Percentiles rank a stretch among this genome's conserved stretches.
These are phyloP conservation scores for Chlorella ohadii DNA, from an alignment of 139 green algal species.

Conservation along the genomic window DNA sequence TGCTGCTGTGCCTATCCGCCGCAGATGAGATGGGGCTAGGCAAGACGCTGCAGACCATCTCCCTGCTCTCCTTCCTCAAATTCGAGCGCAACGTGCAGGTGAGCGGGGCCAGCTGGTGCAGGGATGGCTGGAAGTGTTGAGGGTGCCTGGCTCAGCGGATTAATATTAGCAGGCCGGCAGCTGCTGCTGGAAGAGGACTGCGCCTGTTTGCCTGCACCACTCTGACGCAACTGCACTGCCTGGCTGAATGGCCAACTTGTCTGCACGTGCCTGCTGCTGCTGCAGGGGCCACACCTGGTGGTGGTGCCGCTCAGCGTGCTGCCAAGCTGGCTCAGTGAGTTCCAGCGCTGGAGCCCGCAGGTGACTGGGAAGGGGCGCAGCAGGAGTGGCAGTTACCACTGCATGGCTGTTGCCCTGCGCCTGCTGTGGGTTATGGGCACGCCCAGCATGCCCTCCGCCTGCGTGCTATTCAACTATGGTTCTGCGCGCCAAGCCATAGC, in stretches of 20 bases:
- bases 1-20: neutral
- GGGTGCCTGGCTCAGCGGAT: too few relatives aligned
- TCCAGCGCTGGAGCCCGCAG: slow-evolving; percentile 58
- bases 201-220: too few relatives aligned
- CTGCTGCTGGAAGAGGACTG: neutral
- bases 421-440: too few relatives aligned
- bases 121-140: neutral
- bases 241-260: neutral
- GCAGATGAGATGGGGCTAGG: slow-evolving; percentile 64
- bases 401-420: too few relatives aligned
- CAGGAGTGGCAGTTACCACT: too few relatives aligned
- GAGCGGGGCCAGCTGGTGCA: neutral
- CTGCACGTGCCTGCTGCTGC: neutral
- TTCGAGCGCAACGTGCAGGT: slow-evolving; percentile 24
- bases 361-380: neutral
- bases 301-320: slow-evolving; percentile 57
- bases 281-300: slow-evolving; percentile 54
- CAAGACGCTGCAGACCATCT: slow-evolving; percentile 74
- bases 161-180: too few relatives aligned
- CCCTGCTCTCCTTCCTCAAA: slow-evolving; percentile 54
- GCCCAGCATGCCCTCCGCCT: too few relatives aligned
- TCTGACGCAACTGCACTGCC: too few relatives aligned
- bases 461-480: too few relatives aligned
- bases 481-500: neutral
- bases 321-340: slow-evolving; percentile 45